Percentiles rank a stretch among this genome's conserved stretches.
phyloP scores from a whole-genome alignment of 2,329 filamentous ascomycete species.

The Lachnellula arida region DNA sequence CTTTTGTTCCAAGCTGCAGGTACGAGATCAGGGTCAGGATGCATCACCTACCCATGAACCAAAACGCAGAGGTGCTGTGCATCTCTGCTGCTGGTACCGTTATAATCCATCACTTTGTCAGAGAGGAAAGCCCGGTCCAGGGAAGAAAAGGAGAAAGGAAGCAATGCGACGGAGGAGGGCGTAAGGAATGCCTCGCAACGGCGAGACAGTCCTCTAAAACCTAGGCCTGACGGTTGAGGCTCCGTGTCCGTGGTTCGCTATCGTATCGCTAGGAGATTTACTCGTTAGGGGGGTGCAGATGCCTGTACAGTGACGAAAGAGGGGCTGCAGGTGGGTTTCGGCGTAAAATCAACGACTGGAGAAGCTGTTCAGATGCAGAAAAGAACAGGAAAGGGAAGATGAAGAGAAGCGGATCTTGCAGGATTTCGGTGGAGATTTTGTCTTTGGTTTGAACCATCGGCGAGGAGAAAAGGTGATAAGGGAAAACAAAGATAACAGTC shows the following conservation, averaged over 20 bases:
- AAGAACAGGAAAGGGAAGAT: neutral
- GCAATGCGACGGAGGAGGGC: slow-evolving; percentile 25
- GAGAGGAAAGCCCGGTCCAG: slow-evolving; percentile 34
- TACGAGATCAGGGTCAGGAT: neutral
- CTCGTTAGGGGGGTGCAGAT: no score
- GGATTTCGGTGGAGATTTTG: no score
- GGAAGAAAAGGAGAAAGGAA: slow-evolving; percentile 33
- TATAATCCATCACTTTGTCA: slow-evolving; percentile 41
- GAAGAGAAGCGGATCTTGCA: neutral
- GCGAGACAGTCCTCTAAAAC: slow-evolving; percentile 34
- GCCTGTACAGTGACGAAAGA: neutral
- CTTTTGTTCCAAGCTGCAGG: neutral
- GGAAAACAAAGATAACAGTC: no score
- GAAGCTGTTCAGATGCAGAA: neutral
- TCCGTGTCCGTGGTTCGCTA: neutral
- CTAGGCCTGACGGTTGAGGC: neutral
- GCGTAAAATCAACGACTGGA: neutral
- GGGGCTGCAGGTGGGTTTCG: neutral
- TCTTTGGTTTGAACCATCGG: no score
- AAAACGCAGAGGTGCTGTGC: slow-evolving; percentile 72
- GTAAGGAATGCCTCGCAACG: slow-evolving; percentile 35
- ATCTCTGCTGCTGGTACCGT: slow-evolving; percentile 43
- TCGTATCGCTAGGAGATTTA: neutral
- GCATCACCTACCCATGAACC: slow-evolving; percentile 54
- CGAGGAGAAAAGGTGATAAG: no score